Evolutionary conservation across 768 basidiomycete species (phyloP).

Genomic region (Russula compacta): DNA sequence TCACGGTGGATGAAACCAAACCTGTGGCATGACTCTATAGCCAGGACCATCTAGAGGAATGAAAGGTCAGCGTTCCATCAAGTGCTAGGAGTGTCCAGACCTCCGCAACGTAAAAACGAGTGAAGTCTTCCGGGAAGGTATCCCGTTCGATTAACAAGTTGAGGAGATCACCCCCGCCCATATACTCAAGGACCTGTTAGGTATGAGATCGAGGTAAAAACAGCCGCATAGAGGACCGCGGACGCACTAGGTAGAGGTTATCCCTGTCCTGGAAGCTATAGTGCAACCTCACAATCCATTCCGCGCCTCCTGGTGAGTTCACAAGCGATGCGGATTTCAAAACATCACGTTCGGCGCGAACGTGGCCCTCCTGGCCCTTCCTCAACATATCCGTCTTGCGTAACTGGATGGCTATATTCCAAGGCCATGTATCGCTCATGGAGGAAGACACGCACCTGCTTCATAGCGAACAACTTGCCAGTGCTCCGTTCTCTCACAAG

Average conservation of each 20-base stretch:
- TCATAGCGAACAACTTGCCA: conserved; percentile 89
- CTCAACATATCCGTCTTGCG: conserved; percentile 89
- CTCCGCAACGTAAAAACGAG: conserved; percentile 92
- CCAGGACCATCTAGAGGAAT: conserved; percentile 72
- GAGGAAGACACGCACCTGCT: conserved; percentile 52
- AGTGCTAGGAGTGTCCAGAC: conserved; percentile 32
- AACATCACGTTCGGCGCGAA: conserved; percentile 90
- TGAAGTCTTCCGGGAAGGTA: conserved; percentile 84
- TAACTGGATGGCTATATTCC: conserved; percentile 37
- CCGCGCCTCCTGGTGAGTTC: conserved; percentile 61
- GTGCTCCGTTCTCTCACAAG: conserved; percentile 77
- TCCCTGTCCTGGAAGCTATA: conserved; percentile 96
- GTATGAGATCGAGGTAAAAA: conserved; percentile 41
- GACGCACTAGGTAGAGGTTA: conserved; percentile 82
- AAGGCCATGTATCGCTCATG: conserved; percentile 17
- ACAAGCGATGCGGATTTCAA: conserved; percentile 83
- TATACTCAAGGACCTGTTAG: conserved; percentile 79
- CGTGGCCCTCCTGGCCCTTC: conserved; percentile 95
- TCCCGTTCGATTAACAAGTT: conserved; percentile 91
- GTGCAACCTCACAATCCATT: conserved; percentile 90
- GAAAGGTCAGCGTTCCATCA: conserved; percentile 3
- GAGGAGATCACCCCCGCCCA: conserved; percentile 94
- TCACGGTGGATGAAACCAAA: conserved; percentile 97
- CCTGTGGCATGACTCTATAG: conserved; percentile 87
- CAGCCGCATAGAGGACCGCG: conserved; percentile 13